Evolutionary conservation across 768 basidiomycete species (phyloP), one percentile per base, ranked within the genome.

Genomic region (Hemileccinum rubropunctum): DNA sequence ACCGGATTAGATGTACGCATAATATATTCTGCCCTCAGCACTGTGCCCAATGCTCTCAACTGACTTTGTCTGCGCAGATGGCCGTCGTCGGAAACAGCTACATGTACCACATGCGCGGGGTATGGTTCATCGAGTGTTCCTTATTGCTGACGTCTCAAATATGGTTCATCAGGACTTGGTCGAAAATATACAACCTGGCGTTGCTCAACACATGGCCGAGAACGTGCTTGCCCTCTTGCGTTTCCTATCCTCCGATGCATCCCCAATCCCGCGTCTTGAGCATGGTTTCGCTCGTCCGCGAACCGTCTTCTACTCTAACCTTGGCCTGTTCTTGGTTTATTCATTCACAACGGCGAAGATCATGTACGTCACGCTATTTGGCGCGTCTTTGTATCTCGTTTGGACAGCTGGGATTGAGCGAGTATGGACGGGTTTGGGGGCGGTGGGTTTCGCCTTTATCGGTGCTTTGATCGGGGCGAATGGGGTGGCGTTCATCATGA

Each of bases 71-170:
- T 20, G n/a, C 56, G 30, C 41, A 91, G 89, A 91, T 95, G 79
- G 94, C 94, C 0, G 72, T 95, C 23, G 84, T 95, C 3, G 90
- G 91, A 13, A 90, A 95, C 67, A 90, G 89, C 58, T 98, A 97
- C 65, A 73, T 92, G 46, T 98, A 97, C 63, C 94, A 98, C 68
- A 98, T 92, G 72, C 83, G 88, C 42, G 91, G 91, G 74, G 87
- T 84, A 57, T 1, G 64, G 35, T n/a, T 43, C 52, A 45, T 44
- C 50, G 20, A 12, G 15, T 45, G n/a, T 41, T 21, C 36, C 35
- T 35, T 8, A 5, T n/a, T 30, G 11, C 34, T 13, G 11, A 41
- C 10, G 17, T 47, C 38, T 63, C 10, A 52, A 43, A 3, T 17
- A 27, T 35, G 21, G 35, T 3, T 40, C 35, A 17, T 15, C 20